Percentiles rank a stretch among this genome's conserved stretches.
phyloP scores from a whole-genome alignment of 768 basidiomycete genomes.

The Boletales sp. region DNA sequence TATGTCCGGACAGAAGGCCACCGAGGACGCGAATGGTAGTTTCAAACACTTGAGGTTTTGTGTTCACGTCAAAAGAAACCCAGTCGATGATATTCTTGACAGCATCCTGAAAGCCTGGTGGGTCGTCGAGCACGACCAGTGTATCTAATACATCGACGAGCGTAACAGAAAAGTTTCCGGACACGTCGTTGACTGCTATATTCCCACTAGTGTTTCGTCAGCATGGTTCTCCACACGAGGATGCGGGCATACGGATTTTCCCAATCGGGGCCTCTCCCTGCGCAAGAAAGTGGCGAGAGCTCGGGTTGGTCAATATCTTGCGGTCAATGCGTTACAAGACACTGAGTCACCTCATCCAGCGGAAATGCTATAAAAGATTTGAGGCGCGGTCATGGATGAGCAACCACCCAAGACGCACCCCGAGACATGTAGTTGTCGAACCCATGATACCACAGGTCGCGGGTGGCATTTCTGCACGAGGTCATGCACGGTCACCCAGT shows the following conservation, averaged over 20 bases:
- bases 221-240: conserved; percentile 3
- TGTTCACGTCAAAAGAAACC: conserved; percentile 91
- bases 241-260: conserved; percentile 60
- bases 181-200: conserved; percentile 84
- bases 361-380: conserved; percentile 62
- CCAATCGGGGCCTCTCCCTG: conserved; percentile 86
- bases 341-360: conserved; percentile 63
- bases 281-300: conserved; percentile 87
- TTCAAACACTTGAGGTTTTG: conserved; percentile 98
- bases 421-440: conserved; percentile 84
- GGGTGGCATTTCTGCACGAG: conserved; percentile 56
- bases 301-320: conserved; percentile 31
- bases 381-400: conserved; percentile 14
- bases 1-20: conserved; percentile 82
- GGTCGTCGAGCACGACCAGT: conserved; percentile 82
- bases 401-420: conserved; percentile 42
- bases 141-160: conserved; percentile 84
- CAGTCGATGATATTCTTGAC: conserved; percentile 76
- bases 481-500: neutral
- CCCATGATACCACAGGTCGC: conserved; percentile 87
- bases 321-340: conserved; percentile 5
- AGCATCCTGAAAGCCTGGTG: conserved; percentile 75
- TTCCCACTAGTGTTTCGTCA: conserved; percentile 48
- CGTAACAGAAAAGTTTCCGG: conserved; percentile 88
- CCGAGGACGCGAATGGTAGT: conserved; percentile 93